Evolutionary conservation across 1,139 yeast genomes (phyloP), one percentile per base, ranked within the genome.

Genomic region (Nadsonia commutata): DNA sequence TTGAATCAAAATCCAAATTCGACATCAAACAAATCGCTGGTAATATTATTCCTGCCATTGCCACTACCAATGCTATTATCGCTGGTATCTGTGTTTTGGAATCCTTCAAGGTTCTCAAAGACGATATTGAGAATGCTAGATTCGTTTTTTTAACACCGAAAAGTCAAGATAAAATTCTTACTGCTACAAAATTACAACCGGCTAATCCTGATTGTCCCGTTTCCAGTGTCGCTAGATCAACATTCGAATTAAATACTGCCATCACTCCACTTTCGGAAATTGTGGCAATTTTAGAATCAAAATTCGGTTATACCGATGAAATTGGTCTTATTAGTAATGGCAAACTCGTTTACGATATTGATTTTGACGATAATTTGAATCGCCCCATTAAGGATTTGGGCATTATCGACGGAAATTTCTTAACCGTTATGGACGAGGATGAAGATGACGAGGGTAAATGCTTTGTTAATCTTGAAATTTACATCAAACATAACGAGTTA

Each of bases 21-120:
- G 95, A 85, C 49, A 76, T 83, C 51, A 93, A 93, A 59, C 77
- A 93, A 57, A 86, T 88, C 53, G 98, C 98, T 0, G 99, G 99
- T 8, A 90, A 90, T 59, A 93, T 93, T 54, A 90, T 93, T 42
- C 98, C 99, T 0, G 98, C 98, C 0, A 88, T 93, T 53, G 98
- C 98, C 11, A 90, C 98, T 1, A 90, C 97, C 9, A 93, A 93
- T 59, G 97, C 98, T 1, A 80, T 90, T 18, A 79, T 90, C 49
- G 88, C 96, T 0, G 98, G 98, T 0, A 72, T 86, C 49, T 80
- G 94, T 20, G 78, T 86, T 13, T 59, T 88, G 45, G 79, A 77
- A 44, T 80, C 88, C 0, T 63, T 84, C 43, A 73, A 76, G 44
- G 71, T 72, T 40, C 71, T 78, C 18, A 52, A 55, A 16, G 52